Evolutionary conservation across 2,329 filamentous ascomycete species (phyloP).

Genomic region (Emergomyces orientalis): DNA sequence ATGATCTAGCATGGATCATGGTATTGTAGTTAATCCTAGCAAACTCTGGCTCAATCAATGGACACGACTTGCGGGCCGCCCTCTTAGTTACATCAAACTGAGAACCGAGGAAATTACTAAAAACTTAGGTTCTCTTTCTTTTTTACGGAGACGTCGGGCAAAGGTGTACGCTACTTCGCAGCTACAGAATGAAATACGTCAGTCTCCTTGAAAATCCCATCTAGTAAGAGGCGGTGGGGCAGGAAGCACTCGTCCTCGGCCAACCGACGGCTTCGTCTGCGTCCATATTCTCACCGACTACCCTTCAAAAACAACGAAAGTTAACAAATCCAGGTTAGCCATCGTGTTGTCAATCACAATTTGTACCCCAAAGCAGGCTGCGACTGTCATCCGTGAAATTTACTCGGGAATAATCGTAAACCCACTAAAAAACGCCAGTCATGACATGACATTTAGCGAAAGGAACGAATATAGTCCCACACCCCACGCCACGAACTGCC

Average conservation of each 20-base stretch:
- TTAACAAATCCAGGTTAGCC: not conserved
- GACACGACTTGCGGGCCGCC: not conserved
- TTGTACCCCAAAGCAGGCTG: not conserved
- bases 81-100: too few species aligned
- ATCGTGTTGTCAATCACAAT: not conserved
- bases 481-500: not conserved
- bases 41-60: not conserved
- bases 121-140: not conserved
- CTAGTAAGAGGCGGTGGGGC: not conserved
- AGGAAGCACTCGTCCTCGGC: not conserved
- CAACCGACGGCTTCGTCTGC: not conserved
- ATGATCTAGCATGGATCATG: not conserved
- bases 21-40: not conserved
- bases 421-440: not conserved
- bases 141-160: not conserved
- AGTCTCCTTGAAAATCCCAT: not conserved
- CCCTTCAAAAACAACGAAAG: not conserved
- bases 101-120: not conserved
- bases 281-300: not conserved
- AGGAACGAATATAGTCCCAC: not conserved
- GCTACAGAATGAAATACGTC: not conserved
- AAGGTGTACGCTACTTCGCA: not conserved
- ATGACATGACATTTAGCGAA: not conserved
- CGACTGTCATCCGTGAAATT: not conserved
- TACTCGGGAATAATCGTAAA: not conserved